phyloP scores from a whole-genome alignment of 2,329 filamentous ascomycete species.

The Nothophaeocryptopus gaeumannii region DNA sequence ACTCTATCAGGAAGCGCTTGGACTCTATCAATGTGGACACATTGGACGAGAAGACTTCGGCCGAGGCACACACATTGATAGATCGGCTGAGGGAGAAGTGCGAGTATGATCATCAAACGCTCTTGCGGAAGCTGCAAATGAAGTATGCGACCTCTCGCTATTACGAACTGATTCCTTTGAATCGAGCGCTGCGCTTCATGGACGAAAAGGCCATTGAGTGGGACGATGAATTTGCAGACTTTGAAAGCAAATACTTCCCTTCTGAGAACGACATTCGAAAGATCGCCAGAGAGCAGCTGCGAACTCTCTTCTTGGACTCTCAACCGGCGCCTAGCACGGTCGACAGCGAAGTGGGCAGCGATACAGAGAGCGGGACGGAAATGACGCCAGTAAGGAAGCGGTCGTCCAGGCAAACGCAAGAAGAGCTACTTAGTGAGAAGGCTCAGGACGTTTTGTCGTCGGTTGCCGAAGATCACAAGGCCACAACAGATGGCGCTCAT shows the following conservation, averaged over 20 bases:
- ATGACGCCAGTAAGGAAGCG: constrained; percentile 24
- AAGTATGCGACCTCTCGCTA: constrained; percentile 93
- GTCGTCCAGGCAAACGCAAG: constrained; percentile 37
- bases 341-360: constrained; percentile 11
- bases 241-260: constrained; percentile 88
- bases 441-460: constrained; percentile 62
- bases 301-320: constrained; percentile 91
- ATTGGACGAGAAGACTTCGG: constrained; percentile 80
- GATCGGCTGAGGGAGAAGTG: constrained; percentile 74
- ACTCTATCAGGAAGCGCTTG: constrained; percentile 77
- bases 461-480: constrained; percentile 61
- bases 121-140: constrained; percentile 77
- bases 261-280: constrained; percentile 94
- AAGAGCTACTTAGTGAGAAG: constrained; percentile 55
- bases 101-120: constrained; percentile 73
- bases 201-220: constrained; percentile 90
- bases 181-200: constrained; percentile 81
- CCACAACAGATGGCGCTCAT: constrained; percentile 21
- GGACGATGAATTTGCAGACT: constrained; percentile 86
- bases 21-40: constrained; percentile 89
- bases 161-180: constrained; percentile 94
- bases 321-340: constrained; percentile 53
- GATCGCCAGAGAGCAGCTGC: constrained; percentile 85
- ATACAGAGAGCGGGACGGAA: constrained; percentile 52
- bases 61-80: constrained; percentile 77